These are phyloP conservation scores for Turritis glabra DNA, from an alignment of 345 rosid genomes.

Conservation along the genomic window DNA sequence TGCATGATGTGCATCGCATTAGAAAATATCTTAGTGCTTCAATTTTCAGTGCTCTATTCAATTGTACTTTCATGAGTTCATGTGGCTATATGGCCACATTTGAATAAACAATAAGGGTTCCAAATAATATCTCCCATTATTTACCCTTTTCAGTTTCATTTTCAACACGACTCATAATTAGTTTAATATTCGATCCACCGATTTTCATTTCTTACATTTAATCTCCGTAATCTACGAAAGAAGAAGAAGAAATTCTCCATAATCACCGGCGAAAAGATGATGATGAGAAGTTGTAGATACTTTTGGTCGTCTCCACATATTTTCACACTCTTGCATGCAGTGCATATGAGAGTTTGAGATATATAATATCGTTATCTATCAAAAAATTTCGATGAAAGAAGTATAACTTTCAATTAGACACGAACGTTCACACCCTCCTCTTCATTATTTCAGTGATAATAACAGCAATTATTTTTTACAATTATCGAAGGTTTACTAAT, in stretches of 20 bases:
- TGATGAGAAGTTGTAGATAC: constrained; percentile 31
- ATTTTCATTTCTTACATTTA: constrained; percentile 11
- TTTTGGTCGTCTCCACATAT: constrained; percentile 13
- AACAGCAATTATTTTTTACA: not conserved
- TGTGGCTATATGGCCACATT: not conserved
- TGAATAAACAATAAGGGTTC: not conserved
- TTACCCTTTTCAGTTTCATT: not conserved
- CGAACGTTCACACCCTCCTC: not conserved
- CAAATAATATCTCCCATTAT: not conserved
- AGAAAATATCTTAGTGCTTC: not conserved
- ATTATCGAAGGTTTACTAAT: constrained; percentile 4
- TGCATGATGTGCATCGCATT: not conserved
- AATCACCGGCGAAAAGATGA: constrained; percentile 36
- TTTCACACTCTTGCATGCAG: constrained; percentile 23
- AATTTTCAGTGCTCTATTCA: not conserved
- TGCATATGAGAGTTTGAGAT: not conserved
- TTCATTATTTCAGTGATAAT: constrained; percentile 1
- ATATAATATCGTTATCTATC: not conserved
- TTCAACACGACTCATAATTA: constrained; percentile 17
- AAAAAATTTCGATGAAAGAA: not conserved
- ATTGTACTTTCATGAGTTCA: not conserved
- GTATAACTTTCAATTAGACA: not conserved
- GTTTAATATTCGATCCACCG: constrained; percentile 13
- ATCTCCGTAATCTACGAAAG: not conserved
- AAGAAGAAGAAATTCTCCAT: constrained; percentile 3